Evolutionary conservation across 2,329 filamentous ascomycete genomes (phyloP), one percentile per base, ranked within the genome.

Genomic region (Ophiosphaerella narmari): DNA sequence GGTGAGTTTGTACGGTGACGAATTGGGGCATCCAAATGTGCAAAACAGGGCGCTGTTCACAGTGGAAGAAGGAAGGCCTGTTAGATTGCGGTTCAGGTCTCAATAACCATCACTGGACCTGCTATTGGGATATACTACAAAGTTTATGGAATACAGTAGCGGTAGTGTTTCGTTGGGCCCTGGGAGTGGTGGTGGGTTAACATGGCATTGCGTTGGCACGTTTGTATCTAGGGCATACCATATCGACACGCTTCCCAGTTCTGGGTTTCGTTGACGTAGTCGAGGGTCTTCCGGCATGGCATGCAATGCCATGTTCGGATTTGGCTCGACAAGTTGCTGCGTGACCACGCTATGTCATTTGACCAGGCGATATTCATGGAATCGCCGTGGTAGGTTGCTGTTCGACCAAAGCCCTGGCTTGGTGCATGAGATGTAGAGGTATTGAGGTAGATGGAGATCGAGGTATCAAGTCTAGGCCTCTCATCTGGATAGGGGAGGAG

Each of bases 181-280:
- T 29, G 11, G 11, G 26, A 6, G 7, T 29, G 11, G 7, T 29
- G 11, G 26, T 29, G 5, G 4, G 26, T 29, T 29, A 29, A 6
- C 26, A 29, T 29, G 26, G 7, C 26, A 3, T 29, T 29, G 7
- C 7, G 26, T 8, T 1, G 11, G 4, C 11, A 29, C 4, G 11
- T 7, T 8, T 7, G 11, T 29, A 29, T 8, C 11, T 2, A 12
- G 5, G 33, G 34, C 9, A 38, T 14, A 18, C 18, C 21, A 18
- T 45, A 45, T 26, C 21, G 23, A 38, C 43, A 45, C 6, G 43
- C 43, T 9, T 45, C 34, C 43, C 43, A 45, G n/a, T 45, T 45
- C 24, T 12, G 9, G 4, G 23, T 13, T 31, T 45, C 43, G 14
- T 31, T 32, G 5, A 13, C 14, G 21, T 23, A 37, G 8, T 26